Base-by-base conservation (phyloP, 805 yeast genomes). In the Sugiyamaella chiloensis region DNA sequence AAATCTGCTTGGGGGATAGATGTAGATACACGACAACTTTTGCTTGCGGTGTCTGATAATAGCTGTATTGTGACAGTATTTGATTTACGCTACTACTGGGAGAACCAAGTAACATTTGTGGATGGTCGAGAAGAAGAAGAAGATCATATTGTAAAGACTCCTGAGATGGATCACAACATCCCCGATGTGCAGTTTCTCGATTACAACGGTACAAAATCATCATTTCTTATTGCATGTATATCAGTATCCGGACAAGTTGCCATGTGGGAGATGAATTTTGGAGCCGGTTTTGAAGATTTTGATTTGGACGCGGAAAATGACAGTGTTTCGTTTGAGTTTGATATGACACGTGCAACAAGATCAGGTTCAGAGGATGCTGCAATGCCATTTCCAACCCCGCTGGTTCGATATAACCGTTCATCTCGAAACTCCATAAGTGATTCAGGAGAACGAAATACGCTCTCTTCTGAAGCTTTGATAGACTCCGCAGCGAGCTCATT, bases 1-100 rank as follows among this genome's bases (percentile, higher is more conserved):
- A 40, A 41, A 17, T 78, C 85, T 1, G 78, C 74, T 1, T 83
- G 89, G 89, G 86, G 87, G 0, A 55, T 79, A 16, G 85, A 80
- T 56, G 62, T 75, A 31, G 53, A 62, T n/a, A 57, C 54, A 2
- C 24, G 52, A 39, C 67, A 61, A 30, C 59, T 68, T 46, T 46
- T 76, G 35, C 51, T 82, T 11, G 76, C 67, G 0, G 71, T 74
- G 0, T 74, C 85, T 0, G 85, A 80, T 52, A 83, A 83, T 55
- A 68, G 78, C 3, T 77, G 72, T 46, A 60, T 63, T 4, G 63
- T 80, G 1, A 66, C 75, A 49, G 32, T 58, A 7, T 53, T 42
- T 20, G 17, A 20, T 16, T n/a, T n/a, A n/a, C n/a, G n/a, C n/a
- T 26, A 36, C 46, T 78, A 4, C 69, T 19, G 35, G 5, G 34